Evolutionary conservation across 73 alveolate species (phyloP).

Genomic region (Paramecium primaurelia): DNA sequence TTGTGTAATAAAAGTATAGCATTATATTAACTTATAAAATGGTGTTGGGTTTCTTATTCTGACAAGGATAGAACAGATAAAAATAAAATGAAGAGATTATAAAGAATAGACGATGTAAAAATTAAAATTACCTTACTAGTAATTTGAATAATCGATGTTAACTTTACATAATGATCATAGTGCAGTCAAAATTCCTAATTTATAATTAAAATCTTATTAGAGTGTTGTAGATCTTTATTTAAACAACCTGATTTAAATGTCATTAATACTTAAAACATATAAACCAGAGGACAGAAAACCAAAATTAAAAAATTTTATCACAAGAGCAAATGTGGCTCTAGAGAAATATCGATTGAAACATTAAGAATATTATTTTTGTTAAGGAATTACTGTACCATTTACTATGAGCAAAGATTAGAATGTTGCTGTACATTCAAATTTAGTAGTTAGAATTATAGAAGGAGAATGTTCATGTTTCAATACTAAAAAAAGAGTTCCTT

Average conservation of each 20-base stretch:
- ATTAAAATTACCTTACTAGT: background rate
- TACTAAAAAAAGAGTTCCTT: conserved; percentile 89
- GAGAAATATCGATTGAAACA: background rate
- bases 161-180: background rate
- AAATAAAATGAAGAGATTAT: background rate
- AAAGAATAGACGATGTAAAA: conserved; percentile 5
- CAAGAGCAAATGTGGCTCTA: background rate
- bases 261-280: conserved; percentile 7
- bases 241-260: conserved; percentile 17
- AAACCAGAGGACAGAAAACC: conserved; percentile 47
- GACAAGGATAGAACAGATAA: conserved; percentile 21
- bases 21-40: background rate
- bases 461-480: conserved; percentile 84
- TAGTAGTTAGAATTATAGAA: conserved; percentile 74
- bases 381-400: conserved; percentile 43
- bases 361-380: background rate
- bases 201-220: background rate
- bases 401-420: background rate
- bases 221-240: background rate
- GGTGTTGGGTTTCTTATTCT: conserved; percentile 26
- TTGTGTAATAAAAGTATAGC: background rate
- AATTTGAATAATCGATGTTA: conserved; percentile 21
- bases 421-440: background rate
- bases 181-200: background rate
- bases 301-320: conserved; percentile 21